Percentiles rank a stretch among this genome's conserved stretches.
Conservation (phyloP, 2,329 filamentous ascomycete species). For the Aurifilum marmelostoma region DNA sequence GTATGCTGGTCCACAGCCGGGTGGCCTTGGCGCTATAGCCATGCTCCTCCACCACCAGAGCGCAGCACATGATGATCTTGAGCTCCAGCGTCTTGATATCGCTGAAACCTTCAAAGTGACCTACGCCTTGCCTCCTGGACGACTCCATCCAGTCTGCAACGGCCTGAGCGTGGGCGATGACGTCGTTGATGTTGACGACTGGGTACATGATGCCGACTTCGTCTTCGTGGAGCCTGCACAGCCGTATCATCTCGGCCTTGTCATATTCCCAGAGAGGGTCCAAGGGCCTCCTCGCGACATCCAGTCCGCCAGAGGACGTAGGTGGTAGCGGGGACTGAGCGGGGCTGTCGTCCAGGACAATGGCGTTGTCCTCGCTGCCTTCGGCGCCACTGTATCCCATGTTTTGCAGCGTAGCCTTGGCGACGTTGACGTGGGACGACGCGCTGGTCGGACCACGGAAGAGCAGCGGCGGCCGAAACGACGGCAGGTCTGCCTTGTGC, state of each 20-base stretch:
- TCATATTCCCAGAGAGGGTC: slow-evolving; percentile 83
- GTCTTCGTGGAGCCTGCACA: slow-evolving; percentile 83
- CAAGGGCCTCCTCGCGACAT: slow-evolving; percentile 36
- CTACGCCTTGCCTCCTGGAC: slow-evolving; percentile 38
- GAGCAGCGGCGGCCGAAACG: slow-evolving; percentile 58
- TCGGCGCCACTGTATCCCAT: slow-evolving; percentile 79
- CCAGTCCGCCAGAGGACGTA: slow-evolving; percentile 25
- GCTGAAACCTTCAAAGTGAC: slow-evolving; percentile 44
- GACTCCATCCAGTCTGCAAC: slow-evolving; percentile 74
- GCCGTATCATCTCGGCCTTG: slow-evolving; percentile 76
- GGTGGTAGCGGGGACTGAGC: slow-evolving; percentile 40
- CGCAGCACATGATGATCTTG: slow-evolving; percentile 82
- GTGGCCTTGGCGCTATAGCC: slow-evolving; percentile 77
- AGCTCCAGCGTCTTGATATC: slow-evolving; percentile 67
- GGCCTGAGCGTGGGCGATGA: slow-evolving; percentile 70
- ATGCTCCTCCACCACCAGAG: slow-evolving; percentile 75
- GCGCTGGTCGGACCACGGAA: slow-evolving; percentile 87
- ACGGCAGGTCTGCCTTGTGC: slow-evolving; percentile 49
- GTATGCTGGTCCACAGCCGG: slow-evolving; percentile 76
- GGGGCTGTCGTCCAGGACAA: slow-evolving; percentile 41
- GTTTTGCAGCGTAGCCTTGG: slow-evolving; percentile 82
- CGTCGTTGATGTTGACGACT: slow-evolving; percentile 71
- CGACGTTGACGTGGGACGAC: slow-evolving; percentile 83
- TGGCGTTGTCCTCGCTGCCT: slow-evolving; percentile 64
- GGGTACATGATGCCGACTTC: slow-evolving; percentile 94